Conservation (phyloP, 2,329 filamentous ascomycete species). For the Paraphoma chrysanthemicola region DNA sequence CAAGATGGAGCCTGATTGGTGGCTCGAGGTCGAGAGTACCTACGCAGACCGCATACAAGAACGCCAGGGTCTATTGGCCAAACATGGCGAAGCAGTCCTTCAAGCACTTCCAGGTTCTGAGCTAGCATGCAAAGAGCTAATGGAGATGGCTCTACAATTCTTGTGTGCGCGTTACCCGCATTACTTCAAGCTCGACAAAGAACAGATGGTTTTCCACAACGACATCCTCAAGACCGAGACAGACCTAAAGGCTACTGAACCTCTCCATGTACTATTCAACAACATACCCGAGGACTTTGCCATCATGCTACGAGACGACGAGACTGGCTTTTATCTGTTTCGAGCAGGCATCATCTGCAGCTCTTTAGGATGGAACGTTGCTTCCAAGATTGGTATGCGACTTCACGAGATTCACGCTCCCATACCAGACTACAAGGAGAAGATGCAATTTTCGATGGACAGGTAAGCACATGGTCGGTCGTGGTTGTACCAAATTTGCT, state of each 20-base stretch:
- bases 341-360: constrained; percentile 81
- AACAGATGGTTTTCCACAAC: constrained; percentile 70
- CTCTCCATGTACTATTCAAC: constrained; percentile 74
- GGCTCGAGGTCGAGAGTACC: constrained; percentile 83
- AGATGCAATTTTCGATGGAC: constrained; percentile 89
- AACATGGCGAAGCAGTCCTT: constrained; percentile 70
- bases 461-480: constrained; percentile 57
- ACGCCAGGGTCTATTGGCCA: constrained; percentile 68
- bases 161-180: constrained; percentile 78
- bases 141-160: constrained; percentile 86
- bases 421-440: constrained; percentile 85
- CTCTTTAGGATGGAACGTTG: constrained; percentile 79
- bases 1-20: constrained; percentile 83
- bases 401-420: constrained; percentile 74
- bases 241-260: constrained; percentile 66
- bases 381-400: constrained; percentile 73
- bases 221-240: constrained; percentile 69
- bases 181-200: constrained; percentile 68
- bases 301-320: constrained; percentile 74
- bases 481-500: background rate
- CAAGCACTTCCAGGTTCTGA: constrained; percentile 76
- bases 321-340: constrained; percentile 75
- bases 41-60: constrained; percentile 73
- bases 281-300: constrained; percentile 87
- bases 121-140: constrained; percentile 81